These are phyloP conservation scores for Cryphonectria nitschkei DNA, from an alignment of 2,329 filamentous ascomycete genomes.

Conservation along the genomic window DNA sequence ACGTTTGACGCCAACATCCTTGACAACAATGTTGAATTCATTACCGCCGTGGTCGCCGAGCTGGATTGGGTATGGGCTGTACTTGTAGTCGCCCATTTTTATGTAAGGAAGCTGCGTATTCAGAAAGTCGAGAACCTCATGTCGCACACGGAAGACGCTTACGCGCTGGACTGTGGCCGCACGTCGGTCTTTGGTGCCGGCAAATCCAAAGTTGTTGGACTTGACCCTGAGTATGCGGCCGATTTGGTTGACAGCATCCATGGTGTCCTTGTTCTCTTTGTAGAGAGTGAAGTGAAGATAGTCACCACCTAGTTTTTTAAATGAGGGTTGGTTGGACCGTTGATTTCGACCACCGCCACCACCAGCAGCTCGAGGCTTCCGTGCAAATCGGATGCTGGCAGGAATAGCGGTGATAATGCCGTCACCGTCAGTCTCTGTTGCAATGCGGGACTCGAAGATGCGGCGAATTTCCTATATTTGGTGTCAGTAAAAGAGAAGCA, in stretches of 20 bases:
- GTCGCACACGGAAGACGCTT: constrained; percentile 59
- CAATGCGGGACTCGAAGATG: constrained; percentile 77
- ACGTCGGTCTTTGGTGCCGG: constrained; percentile 88
- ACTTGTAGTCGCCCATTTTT: constrained; percentile 79
- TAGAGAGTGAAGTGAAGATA: constrained; percentile 90
- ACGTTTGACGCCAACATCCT: constrained; percentile 72
- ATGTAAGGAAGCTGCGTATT: constrained; percentile 66
- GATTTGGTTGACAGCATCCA: constrained; percentile 83
- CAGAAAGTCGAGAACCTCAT: constrained; percentile 65
- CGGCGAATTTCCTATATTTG: constrained; percentile 64
- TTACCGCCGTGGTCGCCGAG: constrained; percentile 88
- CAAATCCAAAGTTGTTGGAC: constrained; percentile 72
- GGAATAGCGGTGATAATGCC: constrained; percentile 70
- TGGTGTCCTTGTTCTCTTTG: constrained; percentile 97
- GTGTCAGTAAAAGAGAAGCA: constrained; percentile 8
- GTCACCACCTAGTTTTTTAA: constrained; percentile 57
- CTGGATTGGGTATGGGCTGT: constrained; percentile 71
- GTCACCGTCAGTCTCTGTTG: constrained; percentile 67
- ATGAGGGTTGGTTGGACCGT: constrained; percentile 24
- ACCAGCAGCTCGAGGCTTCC: constrained; percentile 29
- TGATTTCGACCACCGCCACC: constrained; percentile 38
- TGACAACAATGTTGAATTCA: constrained; percentile 88
- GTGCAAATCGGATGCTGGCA: constrained; percentile 51
- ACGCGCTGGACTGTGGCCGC: constrained; percentile 85
- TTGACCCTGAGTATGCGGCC: constrained; percentile 75